Percentiles rank a stretch among this genome's conserved stretches.
Conservation (phyloP, 148 eudicot genomes). For the Simmondsia chinensis region DNA sequence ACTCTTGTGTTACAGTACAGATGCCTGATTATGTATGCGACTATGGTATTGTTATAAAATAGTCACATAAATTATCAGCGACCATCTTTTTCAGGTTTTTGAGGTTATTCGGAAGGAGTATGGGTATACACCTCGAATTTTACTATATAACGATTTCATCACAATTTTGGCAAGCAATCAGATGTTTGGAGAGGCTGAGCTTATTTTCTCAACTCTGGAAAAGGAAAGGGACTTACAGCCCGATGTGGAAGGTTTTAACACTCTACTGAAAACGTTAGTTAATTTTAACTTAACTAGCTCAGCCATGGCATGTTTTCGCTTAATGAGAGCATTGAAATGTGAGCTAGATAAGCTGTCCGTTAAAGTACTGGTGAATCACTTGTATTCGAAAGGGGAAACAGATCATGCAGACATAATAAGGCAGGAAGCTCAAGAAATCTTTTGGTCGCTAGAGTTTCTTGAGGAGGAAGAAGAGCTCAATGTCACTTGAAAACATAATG, state of each 20-base stretch:
- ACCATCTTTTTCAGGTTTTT: no score
- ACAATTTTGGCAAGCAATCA: constrained; percentile 39
- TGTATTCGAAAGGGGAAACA: constrained; percentile 35
- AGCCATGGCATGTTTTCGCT: constrained; percentile 36
- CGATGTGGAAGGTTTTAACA: constrained; percentile 37
- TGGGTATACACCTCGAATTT: constrained; percentile 47
- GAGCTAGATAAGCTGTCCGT: constrained; percentile 44
- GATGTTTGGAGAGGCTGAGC: constrained; percentile 26
- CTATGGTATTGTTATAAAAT: no score
- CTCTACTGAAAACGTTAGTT: constrained; percentile 31
- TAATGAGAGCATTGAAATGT: constrained; percentile 42
- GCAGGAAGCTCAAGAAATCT: constrained; percentile 38
- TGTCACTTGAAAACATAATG: constrained; percentile 5
- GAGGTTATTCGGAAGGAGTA: constrained; percentile 40
- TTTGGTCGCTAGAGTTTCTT: constrained; percentile 34
- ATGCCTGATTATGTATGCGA: no score
- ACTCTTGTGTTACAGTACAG: no score
- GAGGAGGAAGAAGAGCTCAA: constrained; percentile 23
- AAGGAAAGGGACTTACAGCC: constrained; percentile 26
- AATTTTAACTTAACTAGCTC: constrained; percentile 21
- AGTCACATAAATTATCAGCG: no score
- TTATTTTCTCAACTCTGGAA: constrained; percentile 26
- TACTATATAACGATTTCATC: constrained; percentile 37
- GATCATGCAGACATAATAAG: constrained; percentile 20
- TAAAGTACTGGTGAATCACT: constrained; percentile 27